Conservation (phyloP, 108 stramenopile genomes). For the Aurantiochytrium sp. region DNA sequence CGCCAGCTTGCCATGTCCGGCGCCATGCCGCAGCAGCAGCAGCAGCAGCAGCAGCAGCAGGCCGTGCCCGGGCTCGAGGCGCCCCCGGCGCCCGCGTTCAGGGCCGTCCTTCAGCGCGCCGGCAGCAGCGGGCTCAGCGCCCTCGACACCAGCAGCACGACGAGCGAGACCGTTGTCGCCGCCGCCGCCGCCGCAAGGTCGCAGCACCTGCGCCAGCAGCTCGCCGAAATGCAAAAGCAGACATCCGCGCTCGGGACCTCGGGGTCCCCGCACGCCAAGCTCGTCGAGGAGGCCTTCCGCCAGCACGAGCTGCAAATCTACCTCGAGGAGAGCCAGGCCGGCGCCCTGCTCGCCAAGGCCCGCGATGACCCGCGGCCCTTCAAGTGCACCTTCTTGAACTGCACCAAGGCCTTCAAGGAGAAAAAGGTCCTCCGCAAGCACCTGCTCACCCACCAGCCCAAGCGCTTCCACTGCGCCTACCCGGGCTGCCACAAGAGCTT, state of each 20-base stretch:
- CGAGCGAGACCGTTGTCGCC: too few relatives aligned
- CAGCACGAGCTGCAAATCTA: background rate
- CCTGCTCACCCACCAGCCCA: slow-evolving; percentile 26
- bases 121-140: too few relatives aligned
- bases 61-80: background rate
- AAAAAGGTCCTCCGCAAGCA: slow-evolving; percentile 23
- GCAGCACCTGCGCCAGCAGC: too few relatives aligned
- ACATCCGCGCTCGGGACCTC: too few relatives aligned
- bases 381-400: background rate
- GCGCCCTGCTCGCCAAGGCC: background rate
- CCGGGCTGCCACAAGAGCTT: slow-evolving; percentile 5
- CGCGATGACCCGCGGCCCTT: slow-evolving; percentile 6
- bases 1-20: background rate
- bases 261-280: background rate
- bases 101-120: too few relatives aligned
- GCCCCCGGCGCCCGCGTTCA: background rate
- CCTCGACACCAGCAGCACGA: too few relatives aligned
- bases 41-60: background rate
- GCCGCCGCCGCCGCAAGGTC: too few relatives aligned
- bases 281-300: background rate
- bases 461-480: slow-evolving; percentile 1
- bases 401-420: slow-evolving; percentile 4
- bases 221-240: too few relatives aligned
- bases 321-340: background rate
- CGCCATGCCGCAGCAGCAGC: background rate